These are phyloP conservation scores for Teratosphaeria epicoccoides DNA, from an alignment of 2,329 filamentous ascomycete species.

Conservation along the genomic window DNA sequence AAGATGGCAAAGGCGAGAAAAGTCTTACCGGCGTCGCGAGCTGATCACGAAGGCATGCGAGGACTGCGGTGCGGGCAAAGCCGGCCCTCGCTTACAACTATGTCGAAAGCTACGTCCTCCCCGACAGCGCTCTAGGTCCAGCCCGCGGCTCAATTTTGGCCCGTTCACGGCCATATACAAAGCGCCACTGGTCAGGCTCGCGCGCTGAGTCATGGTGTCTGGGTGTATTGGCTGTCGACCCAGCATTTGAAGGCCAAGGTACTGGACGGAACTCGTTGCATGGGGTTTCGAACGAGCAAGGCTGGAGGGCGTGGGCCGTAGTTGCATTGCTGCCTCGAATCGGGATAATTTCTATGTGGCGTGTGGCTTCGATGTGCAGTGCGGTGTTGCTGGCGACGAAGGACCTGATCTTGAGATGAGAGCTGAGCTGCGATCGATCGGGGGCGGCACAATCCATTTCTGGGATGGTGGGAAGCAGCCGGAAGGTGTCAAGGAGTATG, in stretches of 20 bases:
- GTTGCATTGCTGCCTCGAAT: slow-evolving; percentile 15
- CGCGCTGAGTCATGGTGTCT: slow-evolving; percentile 20
- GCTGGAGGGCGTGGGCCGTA: slow-evolving; percentile 43
- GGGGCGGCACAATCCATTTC: slow-evolving; percentile 15
- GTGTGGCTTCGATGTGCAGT: slow-evolving; percentile 16
- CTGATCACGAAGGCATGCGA: slow-evolving; percentile 15
- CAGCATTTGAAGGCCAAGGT: slow-evolving; percentile 12
- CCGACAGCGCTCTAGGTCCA: slow-evolving; percentile 17
- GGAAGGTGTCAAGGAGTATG: slow-evolving; percentile 12
- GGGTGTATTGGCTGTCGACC: slow-evolving; percentile 15
- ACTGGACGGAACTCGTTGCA: slow-evolving; percentile 17
- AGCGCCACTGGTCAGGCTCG: slow-evolving; percentile 17
- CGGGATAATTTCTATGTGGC: slow-evolving; percentile 20
- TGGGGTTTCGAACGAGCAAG: slow-evolving; percentile 22
- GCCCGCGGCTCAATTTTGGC: slow-evolving; percentile 7
- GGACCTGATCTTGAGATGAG: slow-evolving; percentile 6
- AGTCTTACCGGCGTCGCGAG: slow-evolving; percentile 17
- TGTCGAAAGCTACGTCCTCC: slow-evolving; percentile 12
- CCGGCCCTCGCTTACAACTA: slow-evolving; percentile 11
- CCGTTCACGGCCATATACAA: slow-evolving; percentile 7
- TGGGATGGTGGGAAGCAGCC: slow-evolving; percentile 17
- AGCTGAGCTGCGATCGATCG: slow-evolving; percentile 7
- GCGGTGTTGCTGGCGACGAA: slow-evolving; percentile 12
- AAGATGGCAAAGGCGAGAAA: slow-evolving; percentile 1
- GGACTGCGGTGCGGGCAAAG: slow-evolving; percentile 4